Base-by-base conservation (phyloP, 257 asterid genomes). In the Mentha longifolia region DNA sequence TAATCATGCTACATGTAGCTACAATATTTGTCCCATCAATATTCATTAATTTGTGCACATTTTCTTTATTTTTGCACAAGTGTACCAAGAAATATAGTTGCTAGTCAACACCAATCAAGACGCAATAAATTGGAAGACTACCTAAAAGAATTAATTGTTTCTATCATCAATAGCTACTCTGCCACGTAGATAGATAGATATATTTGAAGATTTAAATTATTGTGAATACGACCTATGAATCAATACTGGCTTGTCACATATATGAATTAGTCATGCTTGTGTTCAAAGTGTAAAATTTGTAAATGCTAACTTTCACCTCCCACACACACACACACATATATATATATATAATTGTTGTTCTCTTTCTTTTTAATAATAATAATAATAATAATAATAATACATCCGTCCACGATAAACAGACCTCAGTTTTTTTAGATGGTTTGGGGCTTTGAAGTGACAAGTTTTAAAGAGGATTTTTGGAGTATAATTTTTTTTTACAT, bases 61-160 rank as follows among this genome's bases (percentile, higher is more conserved):
- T 5, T 22, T n/a, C 3, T 50, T 43, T 8, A 59, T 58, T 49
- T 41, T 52, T 66, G 47, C 57, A 13, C 4, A n/a, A 71, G 49
- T 58, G 41, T 62, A 37, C 43, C 75, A 39, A 64, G 8, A 35
- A 5, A 4, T 49, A 6, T 31, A 66, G 56, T 61, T 37, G 57
- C 59, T 55, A 67, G 71, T 79, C 83, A 79, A 75, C 62, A 74
- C 31, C 65, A 74, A 72, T 57, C 56, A 69, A 74, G 41, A 68
- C 19, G 71, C 77, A 79, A 70, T 74, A 65, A 58, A 79, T 70
- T 42, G 74, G 71, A 49, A 47, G 57, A 50, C 39, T 50, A 2
- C 50, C 55, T 35, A 62, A 31, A 71, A 41, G 47, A 67, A 58
- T 50, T 50, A 66, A 77, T 35, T 46, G 77, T 30, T 4, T 55